Percentiles rank a stretch among this genome's conserved stretches.
Conservation (phyloP, 345 rosid genomes). For the Hirschfeldia incana region DNA sequence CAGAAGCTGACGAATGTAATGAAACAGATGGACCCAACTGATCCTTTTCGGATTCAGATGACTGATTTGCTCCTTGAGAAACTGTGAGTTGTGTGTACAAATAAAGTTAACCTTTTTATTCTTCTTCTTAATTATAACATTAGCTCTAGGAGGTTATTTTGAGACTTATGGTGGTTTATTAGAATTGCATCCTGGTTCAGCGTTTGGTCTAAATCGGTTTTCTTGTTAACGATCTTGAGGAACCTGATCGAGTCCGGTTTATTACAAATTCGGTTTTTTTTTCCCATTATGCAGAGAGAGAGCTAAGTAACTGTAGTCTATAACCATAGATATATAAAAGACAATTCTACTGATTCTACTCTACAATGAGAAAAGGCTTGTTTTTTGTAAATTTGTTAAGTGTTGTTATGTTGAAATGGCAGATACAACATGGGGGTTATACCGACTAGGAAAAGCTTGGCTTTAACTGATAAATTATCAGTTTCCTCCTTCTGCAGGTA, state of each 20-base stretch:
- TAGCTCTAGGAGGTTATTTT: neutral
- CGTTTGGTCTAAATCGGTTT: neutral
- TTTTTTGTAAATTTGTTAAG: neutral
- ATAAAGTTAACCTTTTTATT: neutral
- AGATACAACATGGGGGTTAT: slow-evolving; percentile 94
- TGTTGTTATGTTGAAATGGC: slow-evolving; percentile 36
- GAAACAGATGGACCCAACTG: slow-evolving; percentile 85
- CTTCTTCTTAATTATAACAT: neutral
- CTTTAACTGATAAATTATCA: slow-evolving; percentile 67
- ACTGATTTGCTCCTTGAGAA: slow-evolving; percentile 81
- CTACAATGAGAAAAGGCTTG: neutral
- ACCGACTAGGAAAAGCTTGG: slow-evolving; percentile 86
- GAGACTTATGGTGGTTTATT: neutral
- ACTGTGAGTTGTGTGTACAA: slow-evolving; percentile 49
- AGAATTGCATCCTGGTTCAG: neutral
- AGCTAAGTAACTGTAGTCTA: neutral
- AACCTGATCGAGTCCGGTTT: neutral
- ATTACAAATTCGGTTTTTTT: neutral
- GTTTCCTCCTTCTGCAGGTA: slow-evolving; percentile 89
- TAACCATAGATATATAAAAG: neutral
- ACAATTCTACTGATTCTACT: neutral
- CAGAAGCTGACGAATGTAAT: slow-evolving; percentile 75
- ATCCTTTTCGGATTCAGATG: slow-evolving; percentile 84
- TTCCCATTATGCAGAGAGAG: neutral
- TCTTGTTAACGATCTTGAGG: neutral